Base-by-base conservation (phyloP, 495 filamentous ascomycete species). In the Wilcoxina mikolae region DNA sequence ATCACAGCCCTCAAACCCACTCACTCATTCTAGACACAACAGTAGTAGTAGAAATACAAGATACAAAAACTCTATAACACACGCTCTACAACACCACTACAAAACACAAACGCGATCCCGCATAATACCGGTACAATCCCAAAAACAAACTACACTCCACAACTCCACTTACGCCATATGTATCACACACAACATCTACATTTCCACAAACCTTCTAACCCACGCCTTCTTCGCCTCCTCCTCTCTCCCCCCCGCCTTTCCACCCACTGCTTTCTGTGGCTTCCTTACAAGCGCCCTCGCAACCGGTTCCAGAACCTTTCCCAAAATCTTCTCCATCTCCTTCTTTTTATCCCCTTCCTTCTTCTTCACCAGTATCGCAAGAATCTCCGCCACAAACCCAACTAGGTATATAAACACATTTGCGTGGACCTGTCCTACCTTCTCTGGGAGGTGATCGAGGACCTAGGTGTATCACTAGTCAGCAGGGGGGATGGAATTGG, bases 231-330 rank as follows among this genome's bases (percentile, higher is more conserved):
- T 73, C 22, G 69, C 65, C n/a, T 68, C 60, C 3, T 51, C 56
- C 9, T 46, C 60, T 3, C 38, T 31, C 22, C 41, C 51, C 18
- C 58, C 63, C 17, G 68, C 64, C 46, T 69, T 62, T 15, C 46
- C 55, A 9, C 41, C 59, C 2, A 7, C 51, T 3, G 28, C 26
- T 24, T 29, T 49, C n/a, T 22, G 25, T 2, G 68, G 57, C 2
- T 64, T 64, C 22, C 72, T 66, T 46, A 75, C 74, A 2, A 80
- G 67, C 10, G 71, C 67, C 3, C 56, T 54, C 24, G 69, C 67
- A 51, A 80, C 75, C 0, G 77, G 57, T 49, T 76, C 76, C 0
- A 64, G 73, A 69, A 31, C 68, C 68, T 31, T 59, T 59, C 53
- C 66, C 68, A 49, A 20, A 20, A 49, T 49, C 20, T 27, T 29